These are phyloP conservation scores for Scalesia atractyloides DNA, from an alignment of 129 eudicot species.

Conservation along the genomic window DNA sequence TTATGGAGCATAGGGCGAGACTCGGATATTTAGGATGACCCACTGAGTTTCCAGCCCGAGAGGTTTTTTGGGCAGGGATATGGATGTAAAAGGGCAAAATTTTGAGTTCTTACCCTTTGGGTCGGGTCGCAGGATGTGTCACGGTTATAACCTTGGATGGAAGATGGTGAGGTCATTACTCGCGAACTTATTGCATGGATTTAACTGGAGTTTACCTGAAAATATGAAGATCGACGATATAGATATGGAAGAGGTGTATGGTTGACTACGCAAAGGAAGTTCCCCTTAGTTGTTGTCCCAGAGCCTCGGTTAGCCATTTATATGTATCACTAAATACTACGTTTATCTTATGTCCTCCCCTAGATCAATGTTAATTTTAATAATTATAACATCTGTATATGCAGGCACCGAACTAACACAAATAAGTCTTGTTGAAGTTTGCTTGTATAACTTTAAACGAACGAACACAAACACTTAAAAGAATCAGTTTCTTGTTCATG, in stretches of 20 bases:
- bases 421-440: no score
- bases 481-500: no score
- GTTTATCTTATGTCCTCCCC: no score
- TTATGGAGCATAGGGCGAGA: constrained; percentile 46
- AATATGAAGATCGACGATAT: constrained; percentile 12
- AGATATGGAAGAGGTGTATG: constrained; percentile 37
- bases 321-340: constrained; percentile 1
- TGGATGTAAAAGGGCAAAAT: constrained; percentile 42
- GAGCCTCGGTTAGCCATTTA: constrained; percentile 29
- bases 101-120: constrained; percentile 45
- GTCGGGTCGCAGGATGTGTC: constrained; percentile 48
- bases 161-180: constrained; percentile 34
- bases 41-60: constrained; percentile 38
- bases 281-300: constrained; percentile 20
- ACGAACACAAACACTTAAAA: no score
- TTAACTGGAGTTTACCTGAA: constrained; percentile 35
- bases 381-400: no score
- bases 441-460: no score
- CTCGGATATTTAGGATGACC: constrained; percentile 33
- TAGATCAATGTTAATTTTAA: no score
- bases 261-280: constrained; percentile 33
- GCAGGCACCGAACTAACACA: no score
- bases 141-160: constrained; percentile 37
- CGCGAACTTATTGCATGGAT: constrained; percentile 37
- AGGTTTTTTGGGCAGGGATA: constrained; percentile 38